phyloP scores from a whole-genome alignment of 352 stramenopile genomes.

The Stramenopiles sp. region DNA sequence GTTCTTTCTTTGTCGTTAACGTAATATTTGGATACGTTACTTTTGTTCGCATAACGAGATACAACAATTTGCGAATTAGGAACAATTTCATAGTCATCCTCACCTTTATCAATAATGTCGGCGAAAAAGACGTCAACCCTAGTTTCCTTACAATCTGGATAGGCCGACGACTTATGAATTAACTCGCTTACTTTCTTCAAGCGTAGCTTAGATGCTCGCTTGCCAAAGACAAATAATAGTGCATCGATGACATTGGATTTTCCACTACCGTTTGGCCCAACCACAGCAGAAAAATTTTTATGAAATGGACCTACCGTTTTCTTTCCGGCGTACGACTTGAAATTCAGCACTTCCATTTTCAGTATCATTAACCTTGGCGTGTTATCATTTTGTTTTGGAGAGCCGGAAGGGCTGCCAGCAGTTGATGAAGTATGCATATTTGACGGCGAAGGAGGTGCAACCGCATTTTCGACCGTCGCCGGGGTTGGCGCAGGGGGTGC shows the following conservation, averaged over 20 bases:
- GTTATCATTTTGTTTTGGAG: too few species aligned
- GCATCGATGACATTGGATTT: conserved; percentile 99
- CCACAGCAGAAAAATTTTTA: too few species aligned
- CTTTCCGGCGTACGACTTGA: too few species aligned
- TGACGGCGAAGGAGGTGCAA: too few species aligned
- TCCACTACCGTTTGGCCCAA: conserved; percentile 87
- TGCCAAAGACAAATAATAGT: conserved; percentile 93
- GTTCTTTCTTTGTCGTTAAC: conserved; percentile 72
- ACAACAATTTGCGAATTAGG: conserved; percentile 69
- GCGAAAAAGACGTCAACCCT: conserved; percentile 91
- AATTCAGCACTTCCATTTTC: too few species aligned
- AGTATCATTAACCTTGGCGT: too few species aligned
- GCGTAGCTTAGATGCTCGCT: conserved; percentile 33
- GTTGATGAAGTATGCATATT: too few species aligned
- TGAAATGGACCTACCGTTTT: too few species aligned
- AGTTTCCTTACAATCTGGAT: conserved; percentile 69
- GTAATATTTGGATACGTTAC: conserved; percentile 92
- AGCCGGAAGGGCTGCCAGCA: too few species aligned
- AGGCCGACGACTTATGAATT: conserved; percentile 81
- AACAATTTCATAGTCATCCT: conserved; percentile 79
- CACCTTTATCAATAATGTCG: conserved; percentile 74
- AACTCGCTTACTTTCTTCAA: conserved; percentile 88
- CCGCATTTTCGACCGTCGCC: too few species aligned
- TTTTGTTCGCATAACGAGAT: conserved; percentile 66
- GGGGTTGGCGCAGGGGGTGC: too few species aligned